Conservation (phyloP, 192 early-diverging fungal species). For the Chytriomyces confervae region DNA sequence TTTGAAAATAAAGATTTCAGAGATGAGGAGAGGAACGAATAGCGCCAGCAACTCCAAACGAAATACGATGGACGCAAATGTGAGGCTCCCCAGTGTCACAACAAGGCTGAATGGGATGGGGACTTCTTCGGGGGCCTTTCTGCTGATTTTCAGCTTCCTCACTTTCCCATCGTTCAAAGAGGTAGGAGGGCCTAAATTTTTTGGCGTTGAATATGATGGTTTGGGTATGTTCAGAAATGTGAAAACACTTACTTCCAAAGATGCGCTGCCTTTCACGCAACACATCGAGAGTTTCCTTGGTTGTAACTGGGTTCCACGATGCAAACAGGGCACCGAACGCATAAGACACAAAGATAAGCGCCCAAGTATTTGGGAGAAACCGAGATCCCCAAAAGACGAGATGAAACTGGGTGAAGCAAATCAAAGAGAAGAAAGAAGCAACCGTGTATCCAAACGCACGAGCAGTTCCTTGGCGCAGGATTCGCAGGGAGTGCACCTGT, state of each 20-base stretch:
- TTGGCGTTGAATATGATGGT: too few species aligned
- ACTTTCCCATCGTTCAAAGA: constrained; percentile 57
- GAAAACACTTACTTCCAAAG: constrained; percentile 35
- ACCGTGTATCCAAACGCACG: constrained; percentile 63
- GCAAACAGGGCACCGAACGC: constrained; percentile 12
- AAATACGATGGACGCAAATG: constrained; percentile 58
- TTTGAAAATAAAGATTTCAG: constrained; percentile 41
- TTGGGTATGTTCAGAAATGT: too few species aligned
- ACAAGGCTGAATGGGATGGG: not conserved
- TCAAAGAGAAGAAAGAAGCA: constrained; percentile 55
- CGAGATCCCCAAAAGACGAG: constrained; percentile 86
- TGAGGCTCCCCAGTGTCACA: not conserved
- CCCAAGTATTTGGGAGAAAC: constrained; percentile 87
- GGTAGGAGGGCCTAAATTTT: constrained; percentile 74
- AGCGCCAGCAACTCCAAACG: constrained; percentile 65
- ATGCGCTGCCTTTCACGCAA: constrained; percentile 15
- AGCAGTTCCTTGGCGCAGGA: constrained; percentile 57
- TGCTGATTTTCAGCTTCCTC: constrained; percentile 1
- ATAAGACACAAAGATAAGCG: constrained; percentile 67
- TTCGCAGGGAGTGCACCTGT: constrained; percentile 49
- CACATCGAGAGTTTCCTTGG: constrained; percentile 15
- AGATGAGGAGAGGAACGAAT: constrained; percentile 51
- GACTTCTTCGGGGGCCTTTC: not conserved
- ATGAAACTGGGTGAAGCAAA: constrained; percentile 82
- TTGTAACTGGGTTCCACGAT: constrained; percentile 25